phyloP scores from a whole-genome alignment of 2,329 filamentous ascomycete genomes.

The Botryosphaeria dothidea region DNA sequence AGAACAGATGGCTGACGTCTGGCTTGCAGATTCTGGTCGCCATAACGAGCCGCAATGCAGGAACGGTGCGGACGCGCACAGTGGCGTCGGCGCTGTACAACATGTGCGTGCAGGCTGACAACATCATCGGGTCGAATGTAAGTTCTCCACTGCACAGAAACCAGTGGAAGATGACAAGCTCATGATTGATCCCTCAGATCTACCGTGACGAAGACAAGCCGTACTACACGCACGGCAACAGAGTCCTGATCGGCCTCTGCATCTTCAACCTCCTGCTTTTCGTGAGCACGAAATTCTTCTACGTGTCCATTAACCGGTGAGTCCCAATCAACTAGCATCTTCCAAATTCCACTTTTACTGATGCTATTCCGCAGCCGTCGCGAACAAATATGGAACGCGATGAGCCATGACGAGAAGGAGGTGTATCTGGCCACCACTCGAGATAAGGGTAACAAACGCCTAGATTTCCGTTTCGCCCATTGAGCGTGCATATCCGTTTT shows the following conservation, averaged over 20 bases:
- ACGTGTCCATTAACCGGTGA: conserved; percentile 48
- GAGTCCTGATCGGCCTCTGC: conserved; percentile 51
- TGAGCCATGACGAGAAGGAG: conserved; percentile 51
- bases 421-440: conserved; percentile 48
- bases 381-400: conserved; percentile 49
- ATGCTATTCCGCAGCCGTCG: conserved; percentile 25
- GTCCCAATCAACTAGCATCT: conserved; percentile 21
- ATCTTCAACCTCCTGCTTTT: conserved; percentile 51
- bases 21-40: conserved; percentile 53
- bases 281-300: conserved; percentile 52
- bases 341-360: neutral
- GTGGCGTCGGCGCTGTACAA: conserved; percentile 67
- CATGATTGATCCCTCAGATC: conserved; percentile 32
- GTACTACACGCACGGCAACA: conserved; percentile 56
- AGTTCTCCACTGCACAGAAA: neutral
- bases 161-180: neutral
- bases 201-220: conserved; percentile 58
- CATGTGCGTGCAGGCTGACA: conserved; percentile 44
- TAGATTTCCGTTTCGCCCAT: conserved; percentile 39
- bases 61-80: conserved; percentile 61
- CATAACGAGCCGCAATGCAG: conserved; percentile 63
- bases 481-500: neutral
- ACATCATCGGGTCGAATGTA: conserved; percentile 36
- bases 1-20: neutral
- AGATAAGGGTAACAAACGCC: conserved; percentile 42